These are phyloP conservation scores for Penicillium glabrum DNA, from an alignment of 2,329 filamentous ascomycete genomes.

Conservation along the genomic window DNA sequence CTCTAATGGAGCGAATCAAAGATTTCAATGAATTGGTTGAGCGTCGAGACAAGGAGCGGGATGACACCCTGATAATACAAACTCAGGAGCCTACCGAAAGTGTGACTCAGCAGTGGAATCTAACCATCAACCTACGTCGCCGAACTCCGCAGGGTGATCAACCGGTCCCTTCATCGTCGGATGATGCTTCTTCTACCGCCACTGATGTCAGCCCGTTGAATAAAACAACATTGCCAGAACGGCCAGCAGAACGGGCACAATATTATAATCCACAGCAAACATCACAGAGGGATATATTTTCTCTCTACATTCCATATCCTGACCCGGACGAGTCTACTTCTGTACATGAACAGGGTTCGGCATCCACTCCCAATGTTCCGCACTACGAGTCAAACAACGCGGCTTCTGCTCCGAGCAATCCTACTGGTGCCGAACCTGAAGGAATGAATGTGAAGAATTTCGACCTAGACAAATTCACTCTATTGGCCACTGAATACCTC, in stretches of 20 bases:
- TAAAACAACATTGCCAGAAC: neutral
- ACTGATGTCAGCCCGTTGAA: neutral
- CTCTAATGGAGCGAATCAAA: neutral
- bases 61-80: neutral
- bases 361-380: neutral
- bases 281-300: neutral
- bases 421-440: too few relatives aligned
- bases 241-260: neutral
- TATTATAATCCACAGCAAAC: neutral
- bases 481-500: slow-evolving; percentile 19
- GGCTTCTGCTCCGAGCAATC: neutral
- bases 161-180: neutral
- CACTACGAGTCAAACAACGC: neutral
- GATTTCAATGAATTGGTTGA: slow-evolving; percentile 2
- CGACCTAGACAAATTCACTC: slow-evolving; percentile 16
- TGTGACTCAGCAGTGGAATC: neutral
- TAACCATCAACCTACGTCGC: neutral
- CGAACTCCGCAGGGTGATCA: neutral
- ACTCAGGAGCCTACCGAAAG: neutral
- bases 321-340: too few relatives aligned
- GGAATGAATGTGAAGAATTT: neutral
- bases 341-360: too few relatives aligned
- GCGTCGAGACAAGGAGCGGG: neutral
- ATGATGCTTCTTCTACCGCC: neutral
- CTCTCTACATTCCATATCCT: neutral